These are phyloP conservation scores for Colletotrichum cuscutae DNA, from an alignment of 2,329 filamentous ascomycete species.

Conservation along the genomic window DNA sequence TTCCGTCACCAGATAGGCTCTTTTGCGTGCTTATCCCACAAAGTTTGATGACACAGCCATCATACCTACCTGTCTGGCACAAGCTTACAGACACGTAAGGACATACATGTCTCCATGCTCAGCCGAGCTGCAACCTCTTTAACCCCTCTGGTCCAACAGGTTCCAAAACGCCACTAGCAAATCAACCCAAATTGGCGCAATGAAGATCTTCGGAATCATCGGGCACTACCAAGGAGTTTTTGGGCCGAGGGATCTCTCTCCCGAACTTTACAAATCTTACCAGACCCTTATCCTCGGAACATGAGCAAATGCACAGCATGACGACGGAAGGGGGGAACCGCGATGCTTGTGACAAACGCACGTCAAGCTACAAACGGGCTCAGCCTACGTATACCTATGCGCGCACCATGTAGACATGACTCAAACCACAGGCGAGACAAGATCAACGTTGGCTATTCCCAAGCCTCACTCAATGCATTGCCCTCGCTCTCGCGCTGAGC, in stretches of 20 bases:
- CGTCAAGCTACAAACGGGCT: background rate
- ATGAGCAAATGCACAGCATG: background rate
- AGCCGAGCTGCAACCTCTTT: constrained; percentile 6
- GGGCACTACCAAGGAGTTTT: background rate
- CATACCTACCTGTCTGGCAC: background rate
- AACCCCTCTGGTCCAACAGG: background rate
- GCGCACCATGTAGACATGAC: constrained; percentile 17
- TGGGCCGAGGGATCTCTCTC: background rate
- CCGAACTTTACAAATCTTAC: background rate
- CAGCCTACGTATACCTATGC: constrained; percentile 4
- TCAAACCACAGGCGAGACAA: constrained; percentile 5
- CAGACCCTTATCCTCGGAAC: background rate
- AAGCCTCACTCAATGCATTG: constrained; percentile 10
- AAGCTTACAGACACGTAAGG: background rate
- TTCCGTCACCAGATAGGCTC: background rate
- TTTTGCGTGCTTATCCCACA: background rate
- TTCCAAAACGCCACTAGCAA: background rate
- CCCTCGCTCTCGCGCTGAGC: background rate
- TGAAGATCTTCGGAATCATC: constrained; percentile 9
- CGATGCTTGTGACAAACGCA: background rate
- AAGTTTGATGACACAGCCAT: background rate
- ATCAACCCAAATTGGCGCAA: constrained; percentile 7
- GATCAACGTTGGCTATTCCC: background rate
- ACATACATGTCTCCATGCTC: background rate
- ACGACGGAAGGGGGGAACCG: background rate